Conservation (phyloP, 2,329 filamentous ascomycete genomes). For the Fonsecaea pedrosoi region DNA sequence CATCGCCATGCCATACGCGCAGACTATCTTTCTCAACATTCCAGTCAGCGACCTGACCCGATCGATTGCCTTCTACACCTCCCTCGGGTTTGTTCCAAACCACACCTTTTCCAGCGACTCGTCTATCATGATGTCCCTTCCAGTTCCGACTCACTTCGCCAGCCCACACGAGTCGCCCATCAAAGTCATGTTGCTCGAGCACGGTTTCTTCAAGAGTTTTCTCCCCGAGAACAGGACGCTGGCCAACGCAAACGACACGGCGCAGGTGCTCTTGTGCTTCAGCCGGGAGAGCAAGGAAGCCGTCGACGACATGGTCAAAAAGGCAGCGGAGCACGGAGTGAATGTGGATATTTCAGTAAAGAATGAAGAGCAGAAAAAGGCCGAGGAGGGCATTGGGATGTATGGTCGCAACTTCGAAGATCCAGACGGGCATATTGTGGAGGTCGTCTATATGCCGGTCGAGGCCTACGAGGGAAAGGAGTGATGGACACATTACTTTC, state of each 20-base stretch:
- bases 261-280: constrained; percentile 24
- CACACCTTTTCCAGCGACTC: constrained; percentile 28
- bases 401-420: constrained; percentile 24
- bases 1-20: constrained; percentile 8
- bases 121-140: constrained; percentile 26
- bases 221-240: background rate
- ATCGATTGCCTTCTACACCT: constrained; percentile 32
- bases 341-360: constrained; percentile 21
- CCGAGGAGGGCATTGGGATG: constrained; percentile 15
- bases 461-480: constrained; percentile 22
- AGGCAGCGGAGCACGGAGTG: constrained; percentile 14
- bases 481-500: constrained; percentile 2
- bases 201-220: background rate
- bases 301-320: constrained; percentile 23
- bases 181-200: background rate
- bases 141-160: constrained; percentile 12
- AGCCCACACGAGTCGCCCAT: background rate
- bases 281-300: constrained; percentile 20
- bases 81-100: constrained; percentile 36
- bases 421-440: constrained; percentile 30
- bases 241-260: constrained; percentile 20
- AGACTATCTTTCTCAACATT: constrained; percentile 35
- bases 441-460: constrained; percentile 26
- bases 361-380: background rate
- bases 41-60: constrained; percentile 27